Percentiles rank a stretch among this genome's conserved stretches.
Evolutionary conservation across 1,284 basidiomycete species (phyloP).

Genomic region (Leccinum pallidistipes): DNA sequence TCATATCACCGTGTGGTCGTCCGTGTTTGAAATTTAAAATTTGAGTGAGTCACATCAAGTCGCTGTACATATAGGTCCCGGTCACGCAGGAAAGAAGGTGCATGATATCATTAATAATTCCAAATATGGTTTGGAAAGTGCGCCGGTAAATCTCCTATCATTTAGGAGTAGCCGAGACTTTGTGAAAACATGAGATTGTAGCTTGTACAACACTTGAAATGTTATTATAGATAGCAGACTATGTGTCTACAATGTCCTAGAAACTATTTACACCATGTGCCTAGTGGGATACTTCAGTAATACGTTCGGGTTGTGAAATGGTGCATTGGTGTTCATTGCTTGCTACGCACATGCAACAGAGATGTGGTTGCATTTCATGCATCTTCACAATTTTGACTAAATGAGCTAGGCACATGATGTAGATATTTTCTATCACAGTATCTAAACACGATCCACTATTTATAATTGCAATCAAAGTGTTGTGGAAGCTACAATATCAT

Average conservation of each 20-base stretch:
- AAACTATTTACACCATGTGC: not conserved
- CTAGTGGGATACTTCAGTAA: no score
- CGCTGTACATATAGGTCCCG: no score
- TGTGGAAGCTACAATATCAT: not conserved
- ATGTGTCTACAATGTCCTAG: not conserved
- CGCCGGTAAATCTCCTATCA: not conserved
- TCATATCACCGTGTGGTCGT: no score
- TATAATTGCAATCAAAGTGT: not conserved
- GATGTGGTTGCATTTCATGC: no score
- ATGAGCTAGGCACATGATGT: not conserved
- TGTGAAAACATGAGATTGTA: not conserved
- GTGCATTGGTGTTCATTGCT: no score
- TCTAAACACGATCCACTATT: not conserved
- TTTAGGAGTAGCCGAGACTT: not conserved
- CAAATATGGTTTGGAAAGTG: not conserved
- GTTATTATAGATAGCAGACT: not conserved
- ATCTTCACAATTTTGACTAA: no score
- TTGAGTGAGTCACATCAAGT: no score
- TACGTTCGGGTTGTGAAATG: no score
- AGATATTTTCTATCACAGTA: not conserved
- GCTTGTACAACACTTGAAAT: not conserved
- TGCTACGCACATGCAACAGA: no score
- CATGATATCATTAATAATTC: no score
- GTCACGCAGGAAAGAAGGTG: no score
- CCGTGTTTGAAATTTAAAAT: no score